Evolutionary conservation across 331 rosid genomes (phyloP), one percentile per base, ranked within the genome.

Genomic region (Ulmus americana): DNA sequence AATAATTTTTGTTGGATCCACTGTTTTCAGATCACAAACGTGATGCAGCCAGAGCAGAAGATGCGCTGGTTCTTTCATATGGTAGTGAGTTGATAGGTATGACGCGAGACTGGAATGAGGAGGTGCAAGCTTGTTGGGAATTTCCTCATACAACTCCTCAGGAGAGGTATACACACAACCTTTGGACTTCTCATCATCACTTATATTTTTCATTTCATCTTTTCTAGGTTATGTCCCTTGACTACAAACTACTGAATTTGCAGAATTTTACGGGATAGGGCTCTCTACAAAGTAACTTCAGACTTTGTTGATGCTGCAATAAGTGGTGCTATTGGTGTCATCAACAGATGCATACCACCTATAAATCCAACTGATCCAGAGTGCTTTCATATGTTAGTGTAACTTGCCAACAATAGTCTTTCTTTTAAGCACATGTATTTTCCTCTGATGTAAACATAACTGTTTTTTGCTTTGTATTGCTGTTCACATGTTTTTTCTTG

Each of bases 41-140:
- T 13, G 95, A 94, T 76, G 87, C 97, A 20, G 91, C 99, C 52
- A 85, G 97, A 69, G 99, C 99, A 51, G 99, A 94, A 79, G 89
- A 85, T 75, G 82, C 96, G 14, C 81, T 94, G 62, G 82, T 94
- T 70, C 99, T 94, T 62, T 79, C 95, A 28, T 94, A 84, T 57
- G 99, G 96, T 39, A 90, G 91, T 73, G 99, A 94, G 87, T 81
- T 95, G 58, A 94, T 90, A 74, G 99, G 99, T 64, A 94, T 90
- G 99, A 97, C 85, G 80, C 82, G 99, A 73, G 99, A 94, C 82
- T 94, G 99, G 99, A 94, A 94, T 75, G 99, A 90, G 80, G 99
- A 94, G 83, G 74, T 94, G 84, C 99, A 94, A 73, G 87, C 99
- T 53, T 94, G 99, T 75, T 85, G 99, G 56, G 99, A 94, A 77